phyloP scores from a whole-genome alignment of 768 basidiomycete genomes.

The Leccinum boreale region DNA sequence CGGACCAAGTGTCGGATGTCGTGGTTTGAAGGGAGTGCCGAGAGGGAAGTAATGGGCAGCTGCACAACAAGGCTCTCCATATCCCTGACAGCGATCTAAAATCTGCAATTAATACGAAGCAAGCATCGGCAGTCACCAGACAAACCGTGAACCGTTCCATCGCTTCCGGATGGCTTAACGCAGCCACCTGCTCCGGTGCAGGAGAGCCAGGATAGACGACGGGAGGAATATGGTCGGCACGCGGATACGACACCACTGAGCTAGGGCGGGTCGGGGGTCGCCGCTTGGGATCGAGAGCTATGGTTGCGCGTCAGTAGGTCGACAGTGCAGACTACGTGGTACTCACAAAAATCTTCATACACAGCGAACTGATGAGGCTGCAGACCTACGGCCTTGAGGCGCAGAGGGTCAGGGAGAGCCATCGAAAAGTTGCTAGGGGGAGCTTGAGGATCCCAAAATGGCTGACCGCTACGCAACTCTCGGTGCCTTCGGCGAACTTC shows the following conservation, averaged over 20 bases:
- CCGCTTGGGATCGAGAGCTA: constrained; percentile 57
- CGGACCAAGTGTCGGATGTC: constrained; percentile 83
- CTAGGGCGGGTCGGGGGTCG: constrained; percentile 53
- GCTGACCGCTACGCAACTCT: constrained; percentile 70
- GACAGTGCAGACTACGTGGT: neutral
- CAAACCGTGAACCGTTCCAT: constrained; percentile 85
- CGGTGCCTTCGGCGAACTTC: constrained; percentile 82
- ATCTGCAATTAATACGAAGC: constrained; percentile 1
- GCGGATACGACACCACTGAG: constrained; percentile 68
- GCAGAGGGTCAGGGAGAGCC: constrained; percentile 82
- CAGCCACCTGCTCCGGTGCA: constrained; percentile 49
- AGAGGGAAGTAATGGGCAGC: constrained; percentile 66
- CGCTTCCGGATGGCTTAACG: constrained; percentile 71
- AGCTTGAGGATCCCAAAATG: constrained; percentile 88
- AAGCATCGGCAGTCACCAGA: constrained; percentile 4
- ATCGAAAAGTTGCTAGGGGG: constrained; percentile 65
- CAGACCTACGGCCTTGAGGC: constrained; percentile 80
- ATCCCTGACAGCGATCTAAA: constrained; percentile 44
- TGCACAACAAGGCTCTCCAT: constrained; percentile 79
- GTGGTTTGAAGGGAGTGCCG: constrained; percentile 74
- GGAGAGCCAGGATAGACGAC: constrained; percentile 61
- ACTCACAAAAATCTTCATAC: constrained; percentile 91
- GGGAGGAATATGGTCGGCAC: constrained; percentile 40
- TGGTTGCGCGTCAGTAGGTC: constrained; percentile 11
- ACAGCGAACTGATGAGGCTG: constrained; percentile 80